Base-by-base conservation (phyloP, 345 rosid genomes). In the Litchi chinensis region DNA sequence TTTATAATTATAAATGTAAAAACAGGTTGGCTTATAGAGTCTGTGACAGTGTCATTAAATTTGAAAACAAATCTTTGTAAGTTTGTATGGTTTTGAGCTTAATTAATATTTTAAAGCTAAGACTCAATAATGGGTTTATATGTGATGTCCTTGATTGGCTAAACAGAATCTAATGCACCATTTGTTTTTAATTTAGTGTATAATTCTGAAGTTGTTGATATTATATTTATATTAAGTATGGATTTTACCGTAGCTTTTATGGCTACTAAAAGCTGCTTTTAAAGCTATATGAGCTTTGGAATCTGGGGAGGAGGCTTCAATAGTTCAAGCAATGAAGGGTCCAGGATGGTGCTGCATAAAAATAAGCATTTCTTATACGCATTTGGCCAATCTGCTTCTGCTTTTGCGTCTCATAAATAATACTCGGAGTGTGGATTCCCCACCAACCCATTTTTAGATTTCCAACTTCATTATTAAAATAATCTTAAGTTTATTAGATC, bases 231-330 rank as follows among this genome's bases (percentile, higher is more conserved):
- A 37, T 19, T 6, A n/a, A 18, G 40, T 57, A 19, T 72, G 65
- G 32, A 72, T 19, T 56, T 37, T 54, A 32, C 57, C n/a, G 15
- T 73, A 56, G 37, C 21, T 40, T 74, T 54, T 26, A 13, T 15
- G n/a, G 12, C 41, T 21, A 59, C 32, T 10, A 40, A 52, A 73
- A 73, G 67, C 54, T 73, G 76, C 66, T 73, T 56, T 50, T 28
- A 16, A 54, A 71, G 44, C 52, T 73, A 54, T 32, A n/a, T 32
- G 37, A 26, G 11, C 44, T 71, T 28, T 10, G 64, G 74, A 71
- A 28, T 71, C 64, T 52, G 37, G 57, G 59, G 60, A 48, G 60
- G 73, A 48, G 73, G 73, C 59, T 46, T 70, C 73, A 70, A 5
- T 56, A n/a, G n/a, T n/a, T n/a, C n/a, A n/a, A n/a, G n/a, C 9